These are phyloP conservation scores for Ehretia macrophylla DNA, from an alignment of 257 asterid genomes.

Conservation along the genomic window DNA sequence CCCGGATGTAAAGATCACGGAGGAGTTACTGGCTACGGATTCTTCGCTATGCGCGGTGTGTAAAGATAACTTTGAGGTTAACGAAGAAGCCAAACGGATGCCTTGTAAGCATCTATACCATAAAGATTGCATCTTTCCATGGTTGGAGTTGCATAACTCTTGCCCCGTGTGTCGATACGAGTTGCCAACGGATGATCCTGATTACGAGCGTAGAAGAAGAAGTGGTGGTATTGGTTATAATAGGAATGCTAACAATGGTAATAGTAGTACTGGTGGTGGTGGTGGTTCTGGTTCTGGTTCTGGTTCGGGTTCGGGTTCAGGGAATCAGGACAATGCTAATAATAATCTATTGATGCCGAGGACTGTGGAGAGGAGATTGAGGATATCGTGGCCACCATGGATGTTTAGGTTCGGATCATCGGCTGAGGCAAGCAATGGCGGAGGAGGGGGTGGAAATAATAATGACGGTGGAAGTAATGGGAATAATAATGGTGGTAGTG, in stretches of 20 bases:
- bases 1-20: slow-evolving; percentile 52
- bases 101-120: slow-evolving; percentile 94
- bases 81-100: slow-evolving; percentile 62
- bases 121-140: slow-evolving; percentile 73
- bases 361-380: slow-evolving; percentile 57
- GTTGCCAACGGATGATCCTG: slow-evolving; percentile 86
- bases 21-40: slow-evolving; percentile 52
- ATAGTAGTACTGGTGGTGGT: slow-evolving; percentile 8
- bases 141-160: slow-evolving; percentile 90
- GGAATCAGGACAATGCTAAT: slow-evolving; percentile 25
- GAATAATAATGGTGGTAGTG: slow-evolving; percentile 16
- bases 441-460: slow-evolving; percentile 30
- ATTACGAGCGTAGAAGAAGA: slow-evolving; percentile 58
- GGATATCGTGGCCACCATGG: slow-evolving; percentile 76
- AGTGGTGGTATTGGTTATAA: slow-evolving; percentile 16
- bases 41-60: slow-evolving; percentile 81
- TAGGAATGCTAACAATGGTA: slow-evolving; percentile 3
- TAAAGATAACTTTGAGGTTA: slow-evolving; percentile 66
- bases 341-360: slow-evolving; percentile 44
- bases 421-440: slow-evolving; percentile 62
- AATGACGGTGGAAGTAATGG: slow-evolving; percentile 34
- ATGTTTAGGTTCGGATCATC: slow-evolving; percentile 47
- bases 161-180: slow-evolving; percentile 90
- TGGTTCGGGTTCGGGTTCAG: slow-evolving; percentile 31
- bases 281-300: slow-evolving; percentile 16